A percentile compares a stretch with the other conserved stretches of the same genome.
Evolutionary conservation across 2,329 filamentous ascomycete species (phyloP).

Genomic region (Scolecobasidium constrictum): DNA sequence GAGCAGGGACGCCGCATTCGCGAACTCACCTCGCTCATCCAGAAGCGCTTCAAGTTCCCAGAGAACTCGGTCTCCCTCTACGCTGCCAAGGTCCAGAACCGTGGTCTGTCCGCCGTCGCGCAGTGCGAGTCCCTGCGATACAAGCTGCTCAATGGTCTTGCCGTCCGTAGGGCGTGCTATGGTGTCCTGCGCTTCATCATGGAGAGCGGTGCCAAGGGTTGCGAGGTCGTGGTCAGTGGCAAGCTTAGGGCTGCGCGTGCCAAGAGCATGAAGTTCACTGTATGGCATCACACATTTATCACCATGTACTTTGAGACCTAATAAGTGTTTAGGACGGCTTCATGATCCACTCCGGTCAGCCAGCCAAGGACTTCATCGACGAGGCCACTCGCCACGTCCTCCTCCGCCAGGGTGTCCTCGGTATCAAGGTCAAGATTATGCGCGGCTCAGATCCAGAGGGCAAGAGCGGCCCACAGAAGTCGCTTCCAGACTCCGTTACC

Average conservation of each 20-base stretch:
- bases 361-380: conserved; percentile 99
- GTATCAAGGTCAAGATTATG: conserved; percentile 99
- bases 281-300: conserved; percentile 27
- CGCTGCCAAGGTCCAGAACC: conserved; percentile 99
- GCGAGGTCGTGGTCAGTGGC: conserved; percentile 97
- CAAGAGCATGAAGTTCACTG: conserved; percentile 99
- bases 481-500: conserved; percentile 94
- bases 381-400: conserved; percentile 97
- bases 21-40: conserved; percentile 99
- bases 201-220: conserved; percentile 99
- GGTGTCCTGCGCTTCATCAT: conserved; percentile 99
- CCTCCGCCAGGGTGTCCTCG: conserved; percentile 97
- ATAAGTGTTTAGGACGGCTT: conserved; percentile 61
- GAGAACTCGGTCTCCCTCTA: conserved; percentile 99
- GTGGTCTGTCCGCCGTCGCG: conserved; percentile 97
- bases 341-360: conserved; percentile 99
- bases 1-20: conserved; percentile 99
- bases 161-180: conserved; percentile 97
- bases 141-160: conserved; percentile 99
- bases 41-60: conserved; percentile 99
- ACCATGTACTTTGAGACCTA: conserved; percentile 1
- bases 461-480: conserved; percentile 96
- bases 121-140: conserved; percentile 99
- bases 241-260: conserved; percentile 98
- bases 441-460: conserved; percentile 98